Percentiles rank a stretch among this genome's conserved stretches.
These are phyloP conservation scores for Microcos paniculata DNA, from an alignment of 345 rosid genomes.

Conservation along the genomic window DNA sequence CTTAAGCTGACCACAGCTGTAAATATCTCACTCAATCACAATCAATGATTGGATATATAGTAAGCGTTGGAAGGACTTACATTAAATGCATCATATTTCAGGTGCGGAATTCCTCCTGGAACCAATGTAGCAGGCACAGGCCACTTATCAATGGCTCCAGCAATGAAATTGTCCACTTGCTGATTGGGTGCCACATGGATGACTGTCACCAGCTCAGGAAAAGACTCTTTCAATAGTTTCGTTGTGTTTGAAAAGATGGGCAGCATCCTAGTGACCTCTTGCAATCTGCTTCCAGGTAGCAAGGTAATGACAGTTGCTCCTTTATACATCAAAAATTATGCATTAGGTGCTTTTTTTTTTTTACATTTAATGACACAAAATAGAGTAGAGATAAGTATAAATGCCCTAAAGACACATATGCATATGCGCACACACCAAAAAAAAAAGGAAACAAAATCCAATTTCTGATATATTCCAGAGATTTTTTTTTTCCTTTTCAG, in stretches of 20 bases:
- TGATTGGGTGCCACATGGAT: conserved; percentile 81
- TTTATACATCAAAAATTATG: conserved; percentile 20
- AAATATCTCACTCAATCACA: not conserved
- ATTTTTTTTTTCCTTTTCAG: not conserved
- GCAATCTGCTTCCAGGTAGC: conserved; percentile 96
- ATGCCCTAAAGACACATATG: not conserved
- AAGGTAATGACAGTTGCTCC: conserved; percentile 67
- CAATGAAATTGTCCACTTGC: conserved; percentile 57
- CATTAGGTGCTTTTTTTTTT: not conserved
- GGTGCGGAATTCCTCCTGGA: conserved; percentile 60
- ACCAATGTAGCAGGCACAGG: conserved; percentile 69
- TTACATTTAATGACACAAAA: not conserved
- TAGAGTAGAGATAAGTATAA: not conserved
- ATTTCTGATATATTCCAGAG: not conserved
- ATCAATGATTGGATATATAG: not conserved
- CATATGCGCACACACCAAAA: not conserved
- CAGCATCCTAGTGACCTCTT: conserved; percentile 87
- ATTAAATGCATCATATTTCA: conserved; percentile 73
- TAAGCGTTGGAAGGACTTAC: conserved; percentile 43
- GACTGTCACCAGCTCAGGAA: conserved; percentile 48
- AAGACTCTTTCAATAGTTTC: conserved; percentile 46
- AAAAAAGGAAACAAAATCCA: not conserved
- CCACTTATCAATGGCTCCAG: conserved; percentile 48
- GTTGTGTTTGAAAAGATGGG: conserved; percentile 64
- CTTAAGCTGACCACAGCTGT: not conserved